phyloP scores from a whole-genome alignment of 129 eudicot species.

The sunflower (Helianthus annuus) region DNA sequence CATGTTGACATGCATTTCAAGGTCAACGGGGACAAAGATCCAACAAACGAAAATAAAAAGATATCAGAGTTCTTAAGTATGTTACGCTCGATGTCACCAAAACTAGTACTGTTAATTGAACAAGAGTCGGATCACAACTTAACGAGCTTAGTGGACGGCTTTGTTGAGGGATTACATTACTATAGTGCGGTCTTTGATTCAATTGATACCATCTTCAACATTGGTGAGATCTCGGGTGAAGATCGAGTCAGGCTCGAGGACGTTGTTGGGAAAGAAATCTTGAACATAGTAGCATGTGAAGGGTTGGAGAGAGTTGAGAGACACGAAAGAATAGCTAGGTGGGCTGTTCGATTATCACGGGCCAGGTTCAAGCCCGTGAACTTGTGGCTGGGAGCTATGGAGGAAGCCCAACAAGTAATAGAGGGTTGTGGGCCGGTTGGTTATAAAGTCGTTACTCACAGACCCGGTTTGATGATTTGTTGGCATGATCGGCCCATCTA shows the following conservation, averaged over 20 bases:
- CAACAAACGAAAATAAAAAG: constrained; percentile 24
- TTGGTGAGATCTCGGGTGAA: constrained; percentile 26
- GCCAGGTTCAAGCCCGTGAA: constrained; percentile 51
- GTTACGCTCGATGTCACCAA: constrained; percentile 47
- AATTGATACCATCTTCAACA: constrained; percentile 33
- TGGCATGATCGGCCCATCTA: constrained; percentile 69
- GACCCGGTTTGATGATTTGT: constrained; percentile 54
- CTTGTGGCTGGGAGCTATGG: constrained; percentile 47
- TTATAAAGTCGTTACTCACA: constrained; percentile 38
- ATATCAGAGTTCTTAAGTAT: constrained; percentile 40
- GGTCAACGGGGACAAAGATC: constrained; percentile 22
- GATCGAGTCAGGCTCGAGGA: constrained; percentile 46
- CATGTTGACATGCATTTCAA: constrained; percentile 36
- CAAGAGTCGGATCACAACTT: constrained; percentile 61
- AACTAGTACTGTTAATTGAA: constrained; percentile 45
- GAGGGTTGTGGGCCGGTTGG: constrained; percentile 42
- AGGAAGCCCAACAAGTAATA: constrained; percentile 41
- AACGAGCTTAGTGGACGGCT: constrained; percentile 43
- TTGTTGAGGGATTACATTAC: constrained; percentile 54
- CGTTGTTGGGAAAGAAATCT: constrained; percentile 57
- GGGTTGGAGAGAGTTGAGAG: constrained; percentile 60
- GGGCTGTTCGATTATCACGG: constrained; percentile 40
- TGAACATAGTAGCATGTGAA: constrained; percentile 54
- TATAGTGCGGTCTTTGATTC: constrained; percentile 60
- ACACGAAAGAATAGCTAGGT: constrained; percentile 47